These are phyloP conservation scores for Phytopythium ostracodes DNA, from an alignment of 352 stramenopile genomes.

Conservation along the genomic window DNA sequence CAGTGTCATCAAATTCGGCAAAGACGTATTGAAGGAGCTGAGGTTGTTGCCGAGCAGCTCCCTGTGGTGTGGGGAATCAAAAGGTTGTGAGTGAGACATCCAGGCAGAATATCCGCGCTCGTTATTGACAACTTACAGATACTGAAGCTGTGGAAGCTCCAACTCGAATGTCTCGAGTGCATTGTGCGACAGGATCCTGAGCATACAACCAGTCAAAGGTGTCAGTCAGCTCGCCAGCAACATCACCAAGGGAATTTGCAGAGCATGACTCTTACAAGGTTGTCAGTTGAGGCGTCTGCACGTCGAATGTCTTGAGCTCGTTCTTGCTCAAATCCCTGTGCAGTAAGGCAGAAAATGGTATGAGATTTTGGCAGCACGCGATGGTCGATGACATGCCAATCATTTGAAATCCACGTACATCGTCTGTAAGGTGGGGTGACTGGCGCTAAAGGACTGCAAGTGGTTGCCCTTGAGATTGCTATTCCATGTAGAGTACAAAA, in stretches of 20 bases:
- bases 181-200: neutral
- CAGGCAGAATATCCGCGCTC: neutral
- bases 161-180: neutral
- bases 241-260: neutral
- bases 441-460: too few relatives aligned
- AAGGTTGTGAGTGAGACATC: neutral
- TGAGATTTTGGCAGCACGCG: too few relatives aligned
- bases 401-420: too few relatives aligned
- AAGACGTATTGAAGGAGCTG: neutral
- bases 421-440: too few relatives aligned
- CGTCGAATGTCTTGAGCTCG: neutral
- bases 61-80: neutral
- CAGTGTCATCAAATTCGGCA: neutral
- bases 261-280: neutral
- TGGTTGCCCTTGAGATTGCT: too few relatives aligned
- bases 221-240: neutral
- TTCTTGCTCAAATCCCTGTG: neutral
- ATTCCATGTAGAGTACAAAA: too few relatives aligned
- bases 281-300: neutral
- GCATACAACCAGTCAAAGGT: neutral
- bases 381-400: too few relatives aligned
- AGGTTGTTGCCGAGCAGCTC: neutral
- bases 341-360: neutral
- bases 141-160: neutral
- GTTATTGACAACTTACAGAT: neutral